A percentile compares a stretch with the other conserved stretches of the same genome.
Evolutionary conservation across 2,329 filamentous ascomycete genomes (phyloP).

Genomic region (Aspergillus hiratsukae): DNA sequence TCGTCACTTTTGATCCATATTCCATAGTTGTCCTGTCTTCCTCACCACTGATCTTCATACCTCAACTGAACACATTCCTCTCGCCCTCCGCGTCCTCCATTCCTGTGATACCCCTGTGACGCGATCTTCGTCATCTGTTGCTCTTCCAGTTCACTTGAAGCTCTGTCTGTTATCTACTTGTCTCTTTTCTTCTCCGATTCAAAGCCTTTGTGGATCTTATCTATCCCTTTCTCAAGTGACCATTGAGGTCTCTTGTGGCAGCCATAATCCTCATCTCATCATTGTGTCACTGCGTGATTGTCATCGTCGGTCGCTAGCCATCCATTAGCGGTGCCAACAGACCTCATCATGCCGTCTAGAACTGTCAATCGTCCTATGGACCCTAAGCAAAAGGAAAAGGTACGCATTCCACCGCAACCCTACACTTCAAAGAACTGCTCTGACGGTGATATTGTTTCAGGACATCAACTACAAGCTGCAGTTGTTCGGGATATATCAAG

Average conservation of each 20-base stretch:
- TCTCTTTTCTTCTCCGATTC: not conserved
- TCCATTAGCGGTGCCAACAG: not conserved
- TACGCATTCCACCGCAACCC: slow-evolving; percentile 13
- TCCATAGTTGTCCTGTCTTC: not conserved
- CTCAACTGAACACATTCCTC: not conserved
- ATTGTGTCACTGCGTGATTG: not conserved
- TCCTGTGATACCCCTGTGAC: slow-evolving; percentile 21
- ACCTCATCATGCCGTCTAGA: slow-evolving; percentile 26
- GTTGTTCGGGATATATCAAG: slow-evolving; percentile 79
- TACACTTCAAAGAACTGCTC: not conserved
- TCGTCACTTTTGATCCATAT: not conserved
- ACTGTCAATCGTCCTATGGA: slow-evolving; percentile 70
- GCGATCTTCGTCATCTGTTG: slow-evolving; percentile 1
- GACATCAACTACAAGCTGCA: slow-evolving; percentile 93
- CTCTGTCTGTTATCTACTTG: not conserved
- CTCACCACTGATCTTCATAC: not conserved
- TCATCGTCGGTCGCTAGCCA: not conserved
- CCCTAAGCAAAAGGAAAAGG: slow-evolving; percentile 70
- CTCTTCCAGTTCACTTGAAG: not conserved
- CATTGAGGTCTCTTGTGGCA: not conserved
- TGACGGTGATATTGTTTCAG: slow-evolving; percentile 15
- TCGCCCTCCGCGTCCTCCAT: slow-evolving; percentile 11
- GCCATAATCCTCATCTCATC: not conserved
- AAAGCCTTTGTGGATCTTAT: not conserved
- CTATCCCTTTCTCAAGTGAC: not conserved